A percentile compares a stretch with the other conserved stretches of the same genome.
Evolutionary conservation across 2,329 filamentous ascomycete genomes (phyloP).

Genomic region (Tolypocladium pustulatum): DNA sequence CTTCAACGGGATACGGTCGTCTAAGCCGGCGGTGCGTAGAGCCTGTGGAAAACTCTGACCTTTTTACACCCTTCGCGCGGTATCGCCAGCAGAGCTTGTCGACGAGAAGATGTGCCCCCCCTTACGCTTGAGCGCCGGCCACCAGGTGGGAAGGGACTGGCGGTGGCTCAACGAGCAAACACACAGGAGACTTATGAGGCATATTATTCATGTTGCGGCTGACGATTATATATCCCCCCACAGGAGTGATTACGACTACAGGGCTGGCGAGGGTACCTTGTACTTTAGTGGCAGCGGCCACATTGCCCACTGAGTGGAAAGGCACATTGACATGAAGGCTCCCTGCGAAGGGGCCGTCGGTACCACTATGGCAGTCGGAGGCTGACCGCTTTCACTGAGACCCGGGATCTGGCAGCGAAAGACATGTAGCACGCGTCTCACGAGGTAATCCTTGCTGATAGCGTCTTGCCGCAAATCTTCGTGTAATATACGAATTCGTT

Average conservation of each 20-base stretch:
- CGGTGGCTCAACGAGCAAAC: not conserved
- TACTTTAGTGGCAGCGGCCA: not conserved
- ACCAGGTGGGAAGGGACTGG: not conserved
- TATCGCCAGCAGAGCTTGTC: not conserved
- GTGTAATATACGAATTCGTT: not conserved
- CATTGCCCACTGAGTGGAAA: not conserved
- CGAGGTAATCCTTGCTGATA: not conserved
- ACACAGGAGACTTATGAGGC: not conserved
- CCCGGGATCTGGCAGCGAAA: not conserved
- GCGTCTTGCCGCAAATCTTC: not conserved
- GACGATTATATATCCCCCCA: not conserved
- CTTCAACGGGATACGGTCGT: not conserved
- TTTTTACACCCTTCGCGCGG: too few species aligned
- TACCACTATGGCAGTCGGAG: not conserved
- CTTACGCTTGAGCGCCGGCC: not conserved
- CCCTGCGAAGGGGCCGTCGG: not conserved
- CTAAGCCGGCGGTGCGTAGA: not conserved
- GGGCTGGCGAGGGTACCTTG: not conserved
- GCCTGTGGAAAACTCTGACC: not conserved
- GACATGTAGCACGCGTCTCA: not conserved
- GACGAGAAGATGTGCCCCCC: not conserved
- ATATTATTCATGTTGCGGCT: not conserved
- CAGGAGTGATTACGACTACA: not conserved
- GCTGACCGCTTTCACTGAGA: not conserved
- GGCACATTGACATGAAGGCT: not conserved